Base-by-base conservation (phyloP, 352 stramenopile genomes). In the Phytophthora uliginosa region DNA sequence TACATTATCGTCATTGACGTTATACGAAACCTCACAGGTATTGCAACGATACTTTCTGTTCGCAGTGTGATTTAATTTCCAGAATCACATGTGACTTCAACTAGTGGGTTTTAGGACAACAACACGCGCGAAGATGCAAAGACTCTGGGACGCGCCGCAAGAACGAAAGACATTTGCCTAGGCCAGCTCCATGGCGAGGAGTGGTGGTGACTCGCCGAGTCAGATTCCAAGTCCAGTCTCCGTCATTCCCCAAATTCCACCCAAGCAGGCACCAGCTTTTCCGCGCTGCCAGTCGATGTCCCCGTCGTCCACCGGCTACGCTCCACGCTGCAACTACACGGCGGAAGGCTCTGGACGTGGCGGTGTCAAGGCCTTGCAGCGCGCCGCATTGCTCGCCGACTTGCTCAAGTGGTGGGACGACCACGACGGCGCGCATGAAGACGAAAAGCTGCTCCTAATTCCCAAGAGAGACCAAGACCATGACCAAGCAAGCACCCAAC, bases 221-320 rank as follows among this genome's bases (percentile, higher is more conserved):
- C 36, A 71, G 42, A 17, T 47, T 28, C 18, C 7, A 59, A 47
- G 10, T 20, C 20, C 48, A 34, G 31, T 51, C 13, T 15, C 57
- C 28, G 20, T n/a, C 77, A 83, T 76, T 83, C 36, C 8, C 5
- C 52, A 74, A 83, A 4, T 79, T 53, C 20, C 70, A 13, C 22
- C 28, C 61, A 55, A 63, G 64, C 15, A 34, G 34, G 55, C 48
- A 64, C 28, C 15, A 20, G 18, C 22, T 57, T 50, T 18, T 56
- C 42, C 15, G 10, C 42, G 15, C 38, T 48, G 13, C 31, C 26
- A 31, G 57, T 55, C 33, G 66, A 79, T 81, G 77, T 73, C 76
- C 15, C 73, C 65, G 48, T 74, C 73, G 50, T 74, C 59, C 38
- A 50, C 60, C 24, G 51, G 28, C 47, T 63, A 69, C 26, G 20